These are phyloP conservation scores for Cymbopogon citratus DNA, from an alignment of 176 grass and related monocot genomes.

Conservation along the genomic window DNA sequence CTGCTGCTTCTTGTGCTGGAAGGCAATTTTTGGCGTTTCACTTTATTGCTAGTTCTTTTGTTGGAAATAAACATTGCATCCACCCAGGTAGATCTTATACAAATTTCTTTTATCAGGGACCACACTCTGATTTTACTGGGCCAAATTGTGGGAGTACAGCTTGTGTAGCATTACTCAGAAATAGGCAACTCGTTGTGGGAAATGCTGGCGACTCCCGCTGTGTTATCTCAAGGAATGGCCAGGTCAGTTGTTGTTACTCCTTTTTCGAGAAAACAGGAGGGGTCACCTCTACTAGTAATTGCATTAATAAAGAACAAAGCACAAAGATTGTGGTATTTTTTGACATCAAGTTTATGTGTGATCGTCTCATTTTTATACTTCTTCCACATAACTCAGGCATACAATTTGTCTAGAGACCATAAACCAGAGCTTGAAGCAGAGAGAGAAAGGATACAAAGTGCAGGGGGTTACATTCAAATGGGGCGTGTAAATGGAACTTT, in stretches of 20 bases:
- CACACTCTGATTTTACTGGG: slow-evolving; percentile 84
- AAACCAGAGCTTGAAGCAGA: slow-evolving; percentile 88
- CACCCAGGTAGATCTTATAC: slow-evolving; percentile 7
- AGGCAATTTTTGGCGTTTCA: neutral
- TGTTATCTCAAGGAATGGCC: slow-evolving; percentile 83
- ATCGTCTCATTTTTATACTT: slow-evolving; percentile 14
- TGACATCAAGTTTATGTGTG: neutral
- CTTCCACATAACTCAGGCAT: slow-evolving; percentile 51
- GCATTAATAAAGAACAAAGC: neutral
- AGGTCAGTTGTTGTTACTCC: slow-evolving; percentile 42
- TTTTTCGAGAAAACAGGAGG: neutral
- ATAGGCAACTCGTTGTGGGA: slow-evolving; percentile 73
- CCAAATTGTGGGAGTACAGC: slow-evolving; percentile 82
- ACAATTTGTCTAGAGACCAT: slow-evolving; percentile 92
- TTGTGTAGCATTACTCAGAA: slow-evolving; percentile 87
- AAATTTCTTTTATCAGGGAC: slow-evolving; percentile 52
- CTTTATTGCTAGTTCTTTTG: neutral
- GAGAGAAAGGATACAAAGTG: slow-evolving; percentile 90
- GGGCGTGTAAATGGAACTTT: slow-evolving; percentile 95
- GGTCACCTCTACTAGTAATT: neutral
- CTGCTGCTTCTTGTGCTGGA: neutral
- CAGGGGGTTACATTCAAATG: slow-evolving; percentile 82
- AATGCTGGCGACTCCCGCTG: slow-evolving; percentile 97
- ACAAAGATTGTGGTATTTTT: neutral
- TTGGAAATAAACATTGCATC: neutral